phyloP scores from a whole-genome alignment of 331 rosid genomes.

The Dryas integrifolia region DNA sequence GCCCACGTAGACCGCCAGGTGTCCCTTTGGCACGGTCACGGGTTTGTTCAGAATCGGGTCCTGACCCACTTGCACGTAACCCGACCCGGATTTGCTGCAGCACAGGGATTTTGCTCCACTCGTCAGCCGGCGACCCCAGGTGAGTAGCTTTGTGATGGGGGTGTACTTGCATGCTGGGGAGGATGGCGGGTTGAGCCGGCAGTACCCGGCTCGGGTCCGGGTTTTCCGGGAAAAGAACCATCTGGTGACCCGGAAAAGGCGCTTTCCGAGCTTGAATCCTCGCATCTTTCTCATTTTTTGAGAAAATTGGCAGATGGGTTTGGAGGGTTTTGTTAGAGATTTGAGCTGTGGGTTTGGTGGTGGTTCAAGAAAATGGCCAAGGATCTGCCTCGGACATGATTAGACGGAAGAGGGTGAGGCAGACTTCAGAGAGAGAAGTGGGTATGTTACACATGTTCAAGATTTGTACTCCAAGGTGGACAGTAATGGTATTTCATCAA shows the following conservation, averaged over 20 bases:
- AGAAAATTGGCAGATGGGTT: background rate
- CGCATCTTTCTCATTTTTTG: constrained; percentile 39
- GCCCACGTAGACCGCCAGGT: constrained; percentile 85
- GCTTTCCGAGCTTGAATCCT: constrained; percentile 64
- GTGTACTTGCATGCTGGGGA: constrained; percentile 4
- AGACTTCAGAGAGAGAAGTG: constrained; percentile 54
- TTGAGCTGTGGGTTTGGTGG: background rate
- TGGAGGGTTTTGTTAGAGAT: background rate
- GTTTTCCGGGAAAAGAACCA: constrained; percentile 42
- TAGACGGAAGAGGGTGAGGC: constrained; percentile 56
- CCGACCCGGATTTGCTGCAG: constrained; percentile 25
- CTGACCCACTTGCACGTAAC: constrained; percentile 42
- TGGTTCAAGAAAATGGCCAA: constrained; percentile 56
- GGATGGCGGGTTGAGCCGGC: constrained; percentile 1
- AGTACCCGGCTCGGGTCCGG: constrained; percentile 31
- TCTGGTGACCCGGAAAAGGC: constrained; percentile 39
- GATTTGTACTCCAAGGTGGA: background rate
- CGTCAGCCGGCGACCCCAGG: constrained; percentile 56
- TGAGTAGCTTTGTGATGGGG: constrained; percentile 41
- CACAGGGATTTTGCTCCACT: constrained; percentile 52
- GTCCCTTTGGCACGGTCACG: constrained; percentile 68
- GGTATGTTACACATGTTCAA: constrained; percentile 63
- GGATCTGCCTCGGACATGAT: constrained; percentile 76
- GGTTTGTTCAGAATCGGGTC: constrained; percentile 27
- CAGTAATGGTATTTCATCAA: constrained; percentile 7